Base-by-base conservation (phyloP, 257 asterid genomes). In the Solanum microdontum region DNA sequence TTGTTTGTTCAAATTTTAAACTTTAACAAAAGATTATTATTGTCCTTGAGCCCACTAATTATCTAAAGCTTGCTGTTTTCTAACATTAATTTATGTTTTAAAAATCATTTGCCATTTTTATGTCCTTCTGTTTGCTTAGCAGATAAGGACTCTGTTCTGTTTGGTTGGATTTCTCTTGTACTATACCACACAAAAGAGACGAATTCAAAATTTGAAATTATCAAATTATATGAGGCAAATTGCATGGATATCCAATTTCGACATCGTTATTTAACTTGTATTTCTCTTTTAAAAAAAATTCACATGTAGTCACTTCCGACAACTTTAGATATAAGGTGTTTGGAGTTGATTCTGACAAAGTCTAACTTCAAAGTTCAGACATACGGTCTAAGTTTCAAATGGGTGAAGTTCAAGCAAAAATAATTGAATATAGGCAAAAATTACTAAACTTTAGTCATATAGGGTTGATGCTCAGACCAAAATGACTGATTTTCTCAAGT, bases 21-120 rank as follows among this genome's bases (percentile, higher is more conserved):
- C 85, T 90, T 90, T 87, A 58, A 74, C 84, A 89, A 69, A 69
- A 84, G 58, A 77, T 87, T 28, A 28, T 69, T 69, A 83, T 8
- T 28, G 45, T 45, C 76, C 69, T 26, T 82, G 80, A 77, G 72
- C 69, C 85, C 85, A 82, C 85, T 48, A 73, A 73, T 73, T 82
- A 48, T 55, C 85, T 48, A 82, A 82, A 82, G 39, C 48, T 86
- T 82, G 11, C 2, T 82, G 28, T 82, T 82, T 82, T 30, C 40
- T 48, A 17, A 10, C 69, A 48, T 19, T 48, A 82, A 48, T 17
- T 28, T 82, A 80, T 73, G 82, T 73, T 48, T 73, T 73, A 73
- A 72, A 55, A 73, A 73, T 34, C 82, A 73, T 73, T 72, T 37
- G 2, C 32, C 0, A 11, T 23, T 14, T 34, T 45, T 28, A 17